phyloP scores from a whole-genome alignment of 2,329 filamentous ascomycete genomes.

The Phialophora expanda region DNA sequence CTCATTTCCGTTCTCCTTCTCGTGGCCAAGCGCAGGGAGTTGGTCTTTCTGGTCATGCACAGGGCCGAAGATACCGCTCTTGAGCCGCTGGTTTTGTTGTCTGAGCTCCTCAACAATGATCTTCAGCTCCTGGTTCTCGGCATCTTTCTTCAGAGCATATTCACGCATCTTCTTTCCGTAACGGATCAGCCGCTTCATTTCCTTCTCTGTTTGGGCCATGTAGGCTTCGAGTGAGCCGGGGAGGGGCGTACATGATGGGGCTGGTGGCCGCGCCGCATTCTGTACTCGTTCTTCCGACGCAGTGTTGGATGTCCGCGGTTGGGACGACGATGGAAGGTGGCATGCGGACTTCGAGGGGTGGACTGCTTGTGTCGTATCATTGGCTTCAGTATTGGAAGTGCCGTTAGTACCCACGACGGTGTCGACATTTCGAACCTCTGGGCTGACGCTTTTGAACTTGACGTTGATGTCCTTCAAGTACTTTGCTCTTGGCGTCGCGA shows the following conservation, averaged over 20 bases:
- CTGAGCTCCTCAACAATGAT: slow-evolving; percentile 27
- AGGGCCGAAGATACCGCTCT: background rate
- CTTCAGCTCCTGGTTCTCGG: slow-evolving; percentile 35
- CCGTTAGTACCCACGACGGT: background rate
- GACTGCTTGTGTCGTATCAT: background rate
- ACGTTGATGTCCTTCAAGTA: slow-evolving; percentile 59
- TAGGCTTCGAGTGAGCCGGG: slow-evolving; percentile 61
- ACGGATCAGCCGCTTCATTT: slow-evolving; percentile 65
- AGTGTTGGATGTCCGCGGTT: background rate
- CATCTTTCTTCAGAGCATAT: slow-evolving; percentile 34
- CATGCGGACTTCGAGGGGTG: background rate
- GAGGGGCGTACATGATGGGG: slow-evolving; percentile 1
- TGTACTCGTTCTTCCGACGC: background rate
- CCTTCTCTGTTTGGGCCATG: slow-evolving; percentile 61
- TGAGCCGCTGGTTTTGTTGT: slow-evolving; percentile 28
- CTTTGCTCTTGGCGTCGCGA: slow-evolving; percentile 61
- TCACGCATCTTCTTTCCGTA: slow-evolving; percentile 48
- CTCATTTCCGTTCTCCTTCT: background rate
- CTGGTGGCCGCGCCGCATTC: background rate
- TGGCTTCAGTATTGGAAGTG: background rate
- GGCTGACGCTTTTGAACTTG: slow-evolving; percentile 46
- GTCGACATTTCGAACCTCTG: slow-evolving; percentile 20
- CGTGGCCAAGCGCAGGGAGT: background rate
- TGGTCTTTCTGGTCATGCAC: background rate
- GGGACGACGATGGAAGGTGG: background rate